Conservation (phyloP, 306 rosid genomes). For the barrel medic (Medicago truncatula) region DNA sequence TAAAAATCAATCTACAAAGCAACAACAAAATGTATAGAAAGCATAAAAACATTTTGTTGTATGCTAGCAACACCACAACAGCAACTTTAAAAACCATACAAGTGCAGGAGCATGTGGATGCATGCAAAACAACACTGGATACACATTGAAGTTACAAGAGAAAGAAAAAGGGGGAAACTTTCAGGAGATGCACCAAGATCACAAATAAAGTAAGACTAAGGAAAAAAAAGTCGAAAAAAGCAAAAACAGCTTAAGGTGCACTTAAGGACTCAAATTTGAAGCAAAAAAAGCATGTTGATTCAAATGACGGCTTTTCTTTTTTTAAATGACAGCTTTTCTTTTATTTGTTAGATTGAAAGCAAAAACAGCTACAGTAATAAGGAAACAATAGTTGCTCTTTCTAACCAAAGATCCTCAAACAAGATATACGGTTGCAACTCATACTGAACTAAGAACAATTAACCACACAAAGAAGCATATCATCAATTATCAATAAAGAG, state of each 20-base stretch:
- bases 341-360: conserved; percentile 61
- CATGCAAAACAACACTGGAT: not conserved
- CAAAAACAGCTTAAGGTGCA: conserved; percentile 9
- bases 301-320: conserved; percentile 54
- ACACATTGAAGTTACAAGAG: not conserved
- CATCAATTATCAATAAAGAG: conserved; percentile 56
- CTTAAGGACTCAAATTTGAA: conserved; percentile 13
- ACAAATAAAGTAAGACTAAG: not conserved
- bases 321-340: conserved; percentile 50
- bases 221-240: not conserved
- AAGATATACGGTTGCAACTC: conserved; percentile 22
- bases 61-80: conserved; percentile 2
- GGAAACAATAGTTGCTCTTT: conserved; percentile 40
- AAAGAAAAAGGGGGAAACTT: not conserved
- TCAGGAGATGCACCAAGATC: not conserved
- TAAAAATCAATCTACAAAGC: conserved; percentile 5
- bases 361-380: conserved; percentile 36
- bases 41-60: conserved; percentile 3
- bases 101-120: conserved; percentile 25
- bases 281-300: conserved; percentile 22
- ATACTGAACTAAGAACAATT: conserved; percentile 39
- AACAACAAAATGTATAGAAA: not conserved
- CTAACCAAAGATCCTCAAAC: no score
- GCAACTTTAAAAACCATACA: not conserved
- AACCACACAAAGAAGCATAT: conserved; percentile 22